Evolutionary conservation across 805 yeast genomes (phyloP), one percentile per base, ranked within the genome.

Genomic region (Wickerhamia fluorescens): DNA sequence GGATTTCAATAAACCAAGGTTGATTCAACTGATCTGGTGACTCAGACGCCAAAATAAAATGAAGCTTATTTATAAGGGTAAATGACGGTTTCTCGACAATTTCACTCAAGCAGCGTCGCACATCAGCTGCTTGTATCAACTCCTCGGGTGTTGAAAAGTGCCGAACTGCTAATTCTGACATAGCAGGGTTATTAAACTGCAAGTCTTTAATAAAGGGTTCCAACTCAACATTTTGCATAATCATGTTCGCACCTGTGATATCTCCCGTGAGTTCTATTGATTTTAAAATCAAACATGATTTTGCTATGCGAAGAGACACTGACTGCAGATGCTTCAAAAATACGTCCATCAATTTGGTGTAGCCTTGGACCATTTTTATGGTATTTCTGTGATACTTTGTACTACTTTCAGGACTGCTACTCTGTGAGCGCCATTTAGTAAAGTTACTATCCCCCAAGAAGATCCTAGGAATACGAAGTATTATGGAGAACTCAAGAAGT

Each of bases 391-490:
- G 18, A 34, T 47, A 44, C 30, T 49, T 53, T 4, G 20, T 25
- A n/a, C n/a, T n/a, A n/a, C n/a, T n/a, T n/a, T n/a, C n/a, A n/a
- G n/a, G n/a, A n/a, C n/a, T n/a, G n/a, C n/a, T n/a, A n/a, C n/a
- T n/a, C n/a, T n/a, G n/a, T n/a, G n/a, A n/a, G n/a, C 50, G 21
- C 63, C 63, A 58, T 20, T 34, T 30, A 5, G 24, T 31, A 21
- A 54, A 42, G 27, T 40, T 38, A 21, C 47, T 35, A 4, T 30
- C 18, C 5, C 41, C 30, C 17, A 47, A 33, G 25, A 53, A 49
- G 16, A 37, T 30, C 3, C 22, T 21, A 1, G 55, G n/a, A n/a
- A n/a, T n/a, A n/a, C n/a, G n/a, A n/a, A n/a, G n/a, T n/a, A n/a
- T n/a, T n/a, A 36, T 12, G 4, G 30, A 24, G 8, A 34, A 7